These are phyloP conservation scores for Arthrobotrys musiformis DNA, from an alignment of 2,329 filamentous ascomycete genomes.

Conservation along the genomic window DNA sequence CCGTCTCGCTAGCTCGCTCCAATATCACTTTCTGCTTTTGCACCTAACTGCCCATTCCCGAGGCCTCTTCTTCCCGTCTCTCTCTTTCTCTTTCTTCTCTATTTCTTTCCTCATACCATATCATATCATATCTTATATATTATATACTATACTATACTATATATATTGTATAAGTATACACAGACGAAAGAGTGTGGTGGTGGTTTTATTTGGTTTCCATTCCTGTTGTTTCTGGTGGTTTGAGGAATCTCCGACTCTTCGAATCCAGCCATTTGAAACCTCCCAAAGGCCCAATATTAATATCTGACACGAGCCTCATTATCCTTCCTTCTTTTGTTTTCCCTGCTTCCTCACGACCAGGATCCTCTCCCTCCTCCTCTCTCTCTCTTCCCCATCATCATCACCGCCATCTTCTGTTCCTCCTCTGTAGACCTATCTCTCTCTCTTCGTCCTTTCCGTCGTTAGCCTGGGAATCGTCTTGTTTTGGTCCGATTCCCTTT, in stretches of 20 bases:
- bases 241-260: constrained; percentile 27
- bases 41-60: constrained; percentile 8
- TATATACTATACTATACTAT: no score
- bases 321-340: background rate
- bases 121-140: background rate
- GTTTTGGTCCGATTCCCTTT: constrained; percentile 3
- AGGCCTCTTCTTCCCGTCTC: constrained; percentile 6
- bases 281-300: constrained; percentile 24
- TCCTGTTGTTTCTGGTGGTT: constrained; percentile 4
- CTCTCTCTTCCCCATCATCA: constrained; percentile 4
- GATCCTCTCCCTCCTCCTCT: background rate
- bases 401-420: background rate
- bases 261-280: constrained; percentile 39
- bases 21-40: constrained; percentile 2
- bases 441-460: background rate
- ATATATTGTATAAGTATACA: no score
- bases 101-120: background rate
- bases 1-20: constrained; percentile 16
- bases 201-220: no score
- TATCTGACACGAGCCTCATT: constrained; percentile 53
- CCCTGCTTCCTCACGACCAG: constrained; percentile 13
- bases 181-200: no score
- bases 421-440: constrained; percentile 16
- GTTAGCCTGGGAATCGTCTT: constrained; percentile 21
- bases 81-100: background rate